Conservation (phyloP, 331 rosid species). For the Phaseolus coccineus region DNA sequence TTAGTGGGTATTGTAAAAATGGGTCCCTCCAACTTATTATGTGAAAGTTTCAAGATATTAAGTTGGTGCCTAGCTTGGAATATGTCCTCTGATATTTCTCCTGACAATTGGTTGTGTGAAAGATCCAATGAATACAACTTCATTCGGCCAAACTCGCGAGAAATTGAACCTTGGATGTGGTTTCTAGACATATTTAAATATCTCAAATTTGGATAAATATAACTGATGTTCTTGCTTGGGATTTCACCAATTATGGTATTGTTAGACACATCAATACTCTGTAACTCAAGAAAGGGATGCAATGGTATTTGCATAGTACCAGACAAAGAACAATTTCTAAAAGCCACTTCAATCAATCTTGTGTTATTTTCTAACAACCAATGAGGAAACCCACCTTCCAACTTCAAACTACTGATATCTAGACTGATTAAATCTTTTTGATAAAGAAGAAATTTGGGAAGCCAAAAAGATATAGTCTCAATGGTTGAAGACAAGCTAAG, state of each 20-base stretch:
- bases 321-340: constrained; percentile 19
- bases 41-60: background rate
- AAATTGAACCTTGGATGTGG: constrained; percentile 28
- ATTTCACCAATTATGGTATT: constrained; percentile 33
- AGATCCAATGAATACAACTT: background rate
- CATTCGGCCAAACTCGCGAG: background rate
- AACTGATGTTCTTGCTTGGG: background rate
- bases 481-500: constrained; percentile 8
- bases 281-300: accelerated
- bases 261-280: background rate
- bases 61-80: background rate
- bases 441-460: constrained; percentile 36
- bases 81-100: background rate
- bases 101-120: background rate
- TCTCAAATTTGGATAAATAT: constrained; percentile 10
- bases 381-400: constrained; percentile 14
- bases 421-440: background rate
- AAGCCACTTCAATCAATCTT: background rate
- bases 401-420: background rate
- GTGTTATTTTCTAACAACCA: constrained; percentile 41
- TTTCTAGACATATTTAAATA: background rate
- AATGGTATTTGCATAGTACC: constrained; percentile 3
- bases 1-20: too few relatives aligned
- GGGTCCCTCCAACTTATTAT: background rate
- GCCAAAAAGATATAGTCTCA: background rate